Base-by-base conservation (phyloP, 1,284 basidiomycete species). In the Leccinum pachyderme region DNA sequence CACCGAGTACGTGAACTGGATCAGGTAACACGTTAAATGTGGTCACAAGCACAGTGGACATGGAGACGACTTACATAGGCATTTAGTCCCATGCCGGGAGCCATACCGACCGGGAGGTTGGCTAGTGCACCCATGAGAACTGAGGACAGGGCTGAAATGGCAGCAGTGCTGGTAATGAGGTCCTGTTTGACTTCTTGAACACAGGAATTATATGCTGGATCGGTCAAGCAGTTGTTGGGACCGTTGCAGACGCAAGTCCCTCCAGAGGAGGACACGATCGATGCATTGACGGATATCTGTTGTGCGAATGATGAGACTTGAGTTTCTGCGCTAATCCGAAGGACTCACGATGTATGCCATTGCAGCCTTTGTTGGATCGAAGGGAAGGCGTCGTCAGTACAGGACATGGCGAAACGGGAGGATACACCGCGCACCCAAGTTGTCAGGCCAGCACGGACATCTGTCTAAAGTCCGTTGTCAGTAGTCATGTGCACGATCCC, bases 121-220 rank as follows among this genome's bases (percentile, higher is more conserved):
- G 91, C 92, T 29, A 93, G 72, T 13, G 87, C 71, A 46, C 92
- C 92, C 90, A 95, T 93, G 59, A 93, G 78, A 66, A 86, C 81
- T 7, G 88, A 89, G 15, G 89, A 73, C 3, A 95, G 81, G 1
- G 88, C 83, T 3, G 89, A 76, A 52, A 93, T 81, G 51, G 90
- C 87, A 12, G 91, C 89, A 3, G 93, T 94, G 12, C 84, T 79
- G 4, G 86, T 89, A 68, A 91, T 89, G 49, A 91, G 77, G 69
- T 93, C 90, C 54, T 82, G 81, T 37, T 80, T 81, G 35, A 91
- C 78, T 47, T 86, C 84, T 60, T 78, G 78, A 27, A 87, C 76
- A 66, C 91, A 93, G 29, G 77, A 54, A n/a, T 77, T 69, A 73
- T 94, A 95, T 2, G 67, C 75, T 7, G 73, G 57, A 68, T 93